Evolutionary conservation across 805 yeast genomes (phyloP).

Genomic region (Kluyveromyces dobzhanskii): DNA sequence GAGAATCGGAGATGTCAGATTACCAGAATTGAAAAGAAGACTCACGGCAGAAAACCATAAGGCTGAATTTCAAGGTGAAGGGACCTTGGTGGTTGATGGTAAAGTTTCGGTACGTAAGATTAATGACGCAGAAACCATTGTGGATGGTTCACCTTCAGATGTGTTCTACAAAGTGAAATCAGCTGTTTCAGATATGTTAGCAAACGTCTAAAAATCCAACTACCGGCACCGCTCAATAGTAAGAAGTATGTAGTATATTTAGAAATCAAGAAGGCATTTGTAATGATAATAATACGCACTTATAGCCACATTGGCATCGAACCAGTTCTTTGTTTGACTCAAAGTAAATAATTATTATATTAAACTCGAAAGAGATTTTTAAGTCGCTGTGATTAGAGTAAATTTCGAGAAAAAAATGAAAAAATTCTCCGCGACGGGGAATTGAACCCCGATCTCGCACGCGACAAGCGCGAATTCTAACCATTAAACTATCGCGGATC

Average conservation of each 20-base stretch:
- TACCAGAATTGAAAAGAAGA: slow-evolving; percentile 68
- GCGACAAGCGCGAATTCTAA: slow-evolving; percentile 23
- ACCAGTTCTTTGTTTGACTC: too few relatives aligned
- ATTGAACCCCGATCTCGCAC: slow-evolving; percentile 23
- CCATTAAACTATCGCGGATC: slow-evolving; percentile 21
- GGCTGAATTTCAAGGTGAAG: slow-evolving; percentile 91
- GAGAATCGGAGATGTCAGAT: slow-evolving; percentile 81
- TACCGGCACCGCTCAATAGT: too few relatives aligned
- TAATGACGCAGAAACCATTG: slow-evolving; percentile 71
- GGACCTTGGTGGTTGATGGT: slow-evolving; percentile 79
- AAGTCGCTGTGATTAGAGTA: too few relatives aligned
- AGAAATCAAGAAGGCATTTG: too few relatives aligned
- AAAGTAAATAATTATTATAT: too few relatives aligned
- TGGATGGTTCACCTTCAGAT: slow-evolving; percentile 72
- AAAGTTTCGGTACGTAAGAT: slow-evolving; percentile 67
- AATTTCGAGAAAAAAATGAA: too few relatives aligned
- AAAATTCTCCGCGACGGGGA: slow-evolving; percentile 22
- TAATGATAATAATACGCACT: too few relatives aligned
- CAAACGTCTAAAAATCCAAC: slow-evolving; percentile 58
- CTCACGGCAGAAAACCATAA: slow-evolving; percentile 49
- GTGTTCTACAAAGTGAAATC: slow-evolving; percentile 73
- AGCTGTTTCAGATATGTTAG: slow-evolving; percentile 64
- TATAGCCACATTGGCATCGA: not conserved
- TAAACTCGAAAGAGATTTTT: too few relatives aligned
- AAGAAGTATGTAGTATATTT: too few relatives aligned